Percentiles rank a stretch among this genome's conserved stretches.
These are phyloP conservation scores for Lolium perenne DNA, from an alignment of 176 grass and related monocot genomes.

Conservation along the genomic window DNA sequence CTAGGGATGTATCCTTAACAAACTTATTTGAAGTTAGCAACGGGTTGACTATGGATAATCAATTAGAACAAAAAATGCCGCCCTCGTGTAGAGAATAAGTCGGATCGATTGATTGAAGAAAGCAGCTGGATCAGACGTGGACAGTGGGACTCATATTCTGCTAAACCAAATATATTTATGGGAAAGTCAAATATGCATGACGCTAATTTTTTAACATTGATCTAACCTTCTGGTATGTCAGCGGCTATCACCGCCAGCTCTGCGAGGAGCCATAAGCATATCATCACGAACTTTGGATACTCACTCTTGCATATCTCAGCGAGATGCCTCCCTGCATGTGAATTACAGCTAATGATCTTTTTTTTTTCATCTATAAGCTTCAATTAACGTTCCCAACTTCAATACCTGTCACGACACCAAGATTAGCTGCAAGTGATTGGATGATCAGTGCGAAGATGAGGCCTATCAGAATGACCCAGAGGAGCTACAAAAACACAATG, in stretches of 20 bases:
- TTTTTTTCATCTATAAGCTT: background rate
- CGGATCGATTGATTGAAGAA: background rate
- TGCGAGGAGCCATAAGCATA: conserved; percentile 65
- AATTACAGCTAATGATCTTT: background rate
- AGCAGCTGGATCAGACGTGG: background rate
- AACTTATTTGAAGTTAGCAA: background rate
- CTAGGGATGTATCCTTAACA: background rate
- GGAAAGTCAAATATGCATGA: too few species aligned
- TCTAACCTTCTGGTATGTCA: conserved; percentile 82
- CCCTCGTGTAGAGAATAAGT: background rate
- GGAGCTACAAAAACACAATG: conserved; percentile 49
- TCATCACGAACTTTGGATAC: conserved; percentile 60
- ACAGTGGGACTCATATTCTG: background rate
- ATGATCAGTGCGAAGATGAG: conserved; percentile 84
- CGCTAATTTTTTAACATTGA: background rate
- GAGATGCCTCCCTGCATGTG: conserved; percentile 65
- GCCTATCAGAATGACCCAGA: conserved; percentile 86
- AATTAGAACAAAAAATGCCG: background rate
- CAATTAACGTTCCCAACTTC: background rate
- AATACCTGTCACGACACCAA: conserved; percentile 85
- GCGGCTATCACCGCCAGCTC: conserved; percentile 82
- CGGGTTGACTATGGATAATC: background rate
- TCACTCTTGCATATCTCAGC: conserved; percentile 81
- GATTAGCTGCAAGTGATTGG: conserved; percentile 84
- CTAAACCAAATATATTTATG: too few species aligned